Percentiles rank a stretch among this genome's conserved stretches.
Conservation (phyloP, 2,329 filamentous ascomycete genomes). For the Xylaria sp. region DNA sequence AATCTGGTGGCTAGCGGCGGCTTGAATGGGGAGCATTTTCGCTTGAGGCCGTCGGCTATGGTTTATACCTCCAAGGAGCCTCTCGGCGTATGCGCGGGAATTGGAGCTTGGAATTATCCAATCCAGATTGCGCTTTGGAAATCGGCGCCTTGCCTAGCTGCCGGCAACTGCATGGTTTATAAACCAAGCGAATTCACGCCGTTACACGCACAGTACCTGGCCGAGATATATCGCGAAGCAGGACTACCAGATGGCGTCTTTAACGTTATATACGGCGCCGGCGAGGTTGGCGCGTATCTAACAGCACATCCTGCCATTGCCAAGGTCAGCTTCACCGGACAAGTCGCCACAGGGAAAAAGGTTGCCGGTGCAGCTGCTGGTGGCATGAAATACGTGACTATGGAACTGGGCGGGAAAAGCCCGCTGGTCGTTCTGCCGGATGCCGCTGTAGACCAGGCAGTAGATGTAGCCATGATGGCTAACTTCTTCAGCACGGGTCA, state of each 20-base stretch:
- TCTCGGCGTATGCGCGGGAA: slow-evolving; percentile 85
- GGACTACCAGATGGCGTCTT: slow-evolving; percentile 85
- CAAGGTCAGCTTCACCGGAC: slow-evolving; percentile 91
- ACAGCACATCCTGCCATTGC: slow-evolving; percentile 78
- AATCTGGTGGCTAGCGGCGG: slow-evolving; percentile 81
- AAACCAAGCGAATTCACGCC: slow-evolving; percentile 90
- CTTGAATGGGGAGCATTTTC: slow-evolving; percentile 81
- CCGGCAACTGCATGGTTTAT: slow-evolving; percentile 91
- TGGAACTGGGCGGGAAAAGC: slow-evolving; percentile 91
- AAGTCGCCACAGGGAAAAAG: slow-evolving; percentile 84
- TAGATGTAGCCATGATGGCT: slow-evolving; percentile 90
- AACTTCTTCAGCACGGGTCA: slow-evolving; percentile 94
- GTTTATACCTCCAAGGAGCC: slow-evolving; percentile 86
- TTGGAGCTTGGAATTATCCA: slow-evolving; percentile 93
- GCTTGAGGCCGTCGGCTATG: slow-evolving; percentile 79
- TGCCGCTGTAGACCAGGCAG: slow-evolving; percentile 81
- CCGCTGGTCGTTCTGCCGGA: slow-evolving; percentile 84
- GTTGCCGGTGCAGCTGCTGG: slow-evolving; percentile 80
- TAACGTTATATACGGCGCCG: slow-evolving; percentile 85
- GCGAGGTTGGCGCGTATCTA: slow-evolving; percentile 79
- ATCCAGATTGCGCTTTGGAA: slow-evolving; percentile 94
- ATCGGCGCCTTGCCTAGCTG: slow-evolving; percentile 84
- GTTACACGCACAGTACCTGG: slow-evolving; percentile 80
- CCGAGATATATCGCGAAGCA: slow-evolving; percentile 80
- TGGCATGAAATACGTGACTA: slow-evolving; percentile 89